Evolutionary conservation across 805 yeast genomes (phyloP), one percentile per base, ranked within the genome.

Genomic region (Barnettozyma botsteinii): DNA sequence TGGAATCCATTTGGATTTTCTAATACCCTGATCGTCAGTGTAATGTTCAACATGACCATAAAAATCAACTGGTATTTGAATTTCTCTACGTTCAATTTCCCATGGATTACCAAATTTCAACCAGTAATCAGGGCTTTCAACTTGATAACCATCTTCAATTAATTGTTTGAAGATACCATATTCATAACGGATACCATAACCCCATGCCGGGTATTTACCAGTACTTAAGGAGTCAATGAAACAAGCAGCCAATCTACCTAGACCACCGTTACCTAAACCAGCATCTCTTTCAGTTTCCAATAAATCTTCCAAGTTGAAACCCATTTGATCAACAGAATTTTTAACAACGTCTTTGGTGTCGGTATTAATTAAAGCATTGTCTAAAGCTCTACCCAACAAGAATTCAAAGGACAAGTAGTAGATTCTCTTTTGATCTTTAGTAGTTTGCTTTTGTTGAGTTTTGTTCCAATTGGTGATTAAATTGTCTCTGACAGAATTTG

Each of bases 61-160:
- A 60, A 89, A 88, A 66, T 85, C 89, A 48, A 88, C 82, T 12
- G 95, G 96, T 45, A 86, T 80, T 57, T 83, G 88, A 50, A 88
- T 85, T 62, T 88, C 97, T 45, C 72, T 66, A 55, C 97, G 74
- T 50, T 84, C 83, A 48, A 89, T 81, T 62, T 88, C 96, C 97
- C 97, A 88, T 15, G 97, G 95, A 56, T 87, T 85, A 48, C 87
- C 77, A 59, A 74, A 82, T 52, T 82, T 82, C 50, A 88, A 72
- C 97, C 97, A 88, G 61, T 88, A 85, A 60, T 88, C 97, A 11
- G 97, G 97, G 25, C 86, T 73, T 64, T 88, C 97, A 28, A 89
- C 94, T 65, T 88, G 97, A 65, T 85, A 85, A 10, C 96, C 97
- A 57, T 89, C 85, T 51, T 86, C 73, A 56, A 88, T 86, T 60